Conservation (phyloP, 768 basidiomycete species). For the Imleria badia region DNA sequence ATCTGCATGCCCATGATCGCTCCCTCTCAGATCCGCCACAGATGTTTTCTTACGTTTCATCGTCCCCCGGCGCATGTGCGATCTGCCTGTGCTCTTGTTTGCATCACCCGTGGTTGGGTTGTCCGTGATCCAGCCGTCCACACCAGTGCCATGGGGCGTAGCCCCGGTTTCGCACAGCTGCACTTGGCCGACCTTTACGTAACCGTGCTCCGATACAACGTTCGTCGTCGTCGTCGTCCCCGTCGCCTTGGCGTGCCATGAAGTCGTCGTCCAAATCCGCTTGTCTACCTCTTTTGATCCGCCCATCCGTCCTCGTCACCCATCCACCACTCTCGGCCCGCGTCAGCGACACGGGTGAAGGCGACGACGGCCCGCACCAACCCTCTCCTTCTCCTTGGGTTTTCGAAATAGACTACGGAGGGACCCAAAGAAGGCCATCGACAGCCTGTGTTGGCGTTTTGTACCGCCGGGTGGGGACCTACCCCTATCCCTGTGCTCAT, state of each 20-base stretch:
- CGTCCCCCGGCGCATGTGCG: slow-evolving; percentile 2
- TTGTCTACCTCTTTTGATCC: slow-evolving; percentile 5
- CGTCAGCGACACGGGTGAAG: neutral
- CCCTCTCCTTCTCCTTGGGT: slow-evolving; percentile 9
- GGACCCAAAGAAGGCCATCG: slow-evolving; percentile 26
- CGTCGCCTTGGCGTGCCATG: neutral
- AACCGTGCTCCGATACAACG: neutral
- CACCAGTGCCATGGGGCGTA: neutral
- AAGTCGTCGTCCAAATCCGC: slow-evolving; percentile 21
- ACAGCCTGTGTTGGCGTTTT: slow-evolving; percentile 21
- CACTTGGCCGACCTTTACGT: slow-evolving; percentile 18
- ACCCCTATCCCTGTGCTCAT: no score
- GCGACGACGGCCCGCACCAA: neutral
- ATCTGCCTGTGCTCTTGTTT: neutral
- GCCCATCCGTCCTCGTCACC: slow-evolving; percentile 31
- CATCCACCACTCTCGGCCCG: slow-evolving; percentile 8
- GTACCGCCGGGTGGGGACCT: no score
- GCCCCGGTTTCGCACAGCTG: neutral
- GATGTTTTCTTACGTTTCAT: slow-evolving; percentile 18
- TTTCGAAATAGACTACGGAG: slow-evolving; percentile 28
- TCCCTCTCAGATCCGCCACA: slow-evolving; percentile 27
- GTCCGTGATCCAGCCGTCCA: slow-evolving; percentile 25
- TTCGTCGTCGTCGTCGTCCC: neutral
- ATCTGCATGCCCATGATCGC: slow-evolving; percentile 29
- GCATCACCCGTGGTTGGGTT: neutral